phyloP scores from a whole-genome alignment of 164 flowering plant species.

The Macadamia tetraphylla region DNA sequence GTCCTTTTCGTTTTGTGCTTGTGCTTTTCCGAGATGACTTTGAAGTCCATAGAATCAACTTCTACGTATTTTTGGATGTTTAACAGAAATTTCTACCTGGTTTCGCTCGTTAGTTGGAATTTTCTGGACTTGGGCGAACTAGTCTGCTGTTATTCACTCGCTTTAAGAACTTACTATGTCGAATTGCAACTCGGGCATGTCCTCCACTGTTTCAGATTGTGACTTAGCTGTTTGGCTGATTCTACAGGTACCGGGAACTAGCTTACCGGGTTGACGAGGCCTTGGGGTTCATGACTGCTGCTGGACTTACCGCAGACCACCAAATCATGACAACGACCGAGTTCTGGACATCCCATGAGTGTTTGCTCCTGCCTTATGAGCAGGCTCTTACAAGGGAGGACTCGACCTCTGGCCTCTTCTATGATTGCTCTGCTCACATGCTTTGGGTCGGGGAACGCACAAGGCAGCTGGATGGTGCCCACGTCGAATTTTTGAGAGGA shows the following conservation, averaged over 20 bases:
- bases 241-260: slow-evolving; percentile 75
- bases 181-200: too few species aligned
- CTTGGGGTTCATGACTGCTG: slow-evolving; percentile 88
- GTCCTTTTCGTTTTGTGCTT: too few species aligned
- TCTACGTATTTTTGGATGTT: too few species aligned
- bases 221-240: too few species aligned
- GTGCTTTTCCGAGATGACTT: too few species aligned
- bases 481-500: slow-evolving; percentile 85
- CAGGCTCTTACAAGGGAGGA: slow-evolving; percentile 80
- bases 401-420: slow-evolving; percentile 82
- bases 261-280: slow-evolving; percentile 90
- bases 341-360: slow-evolving; percentile 95
- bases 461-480: slow-evolving; percentile 90
- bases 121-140: too few species aligned
- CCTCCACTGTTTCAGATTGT: too few species aligned
- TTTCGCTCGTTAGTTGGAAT: too few species aligned
- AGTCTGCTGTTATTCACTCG: too few species aligned
- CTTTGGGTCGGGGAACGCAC: slow-evolving; percentile 95
- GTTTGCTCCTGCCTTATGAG: slow-evolving; percentile 86
- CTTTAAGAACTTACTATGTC: too few species aligned
- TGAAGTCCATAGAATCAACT: too few species aligned
- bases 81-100: too few species aligned
- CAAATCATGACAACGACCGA: slow-evolving; percentile 87
- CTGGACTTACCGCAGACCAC: slow-evolving; percentile 82
- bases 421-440: slow-evolving; percentile 95